These are phyloP conservation scores for Gliomastix tumulicola DNA, from an alignment of 2,329 filamentous ascomycete genomes.

Conservation along the genomic window DNA sequence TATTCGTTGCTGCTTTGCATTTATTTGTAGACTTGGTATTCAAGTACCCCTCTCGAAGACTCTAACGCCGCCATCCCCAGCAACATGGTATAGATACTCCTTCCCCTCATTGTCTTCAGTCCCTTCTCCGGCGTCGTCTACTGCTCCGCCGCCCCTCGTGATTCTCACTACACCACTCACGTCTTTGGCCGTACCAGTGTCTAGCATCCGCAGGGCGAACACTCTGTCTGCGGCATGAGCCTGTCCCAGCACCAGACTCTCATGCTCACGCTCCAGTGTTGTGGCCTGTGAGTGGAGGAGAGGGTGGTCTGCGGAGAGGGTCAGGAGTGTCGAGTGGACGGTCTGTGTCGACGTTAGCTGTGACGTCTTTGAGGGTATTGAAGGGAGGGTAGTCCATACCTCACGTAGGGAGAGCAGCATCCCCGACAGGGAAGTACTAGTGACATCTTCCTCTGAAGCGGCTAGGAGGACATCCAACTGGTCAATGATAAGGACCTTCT, in stretches of 20 bases:
- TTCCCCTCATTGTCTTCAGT: constrained; percentile 54
- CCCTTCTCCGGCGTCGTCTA: neutral
- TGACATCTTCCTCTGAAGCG: constrained; percentile 37
- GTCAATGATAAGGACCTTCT: constrained; percentile 57
- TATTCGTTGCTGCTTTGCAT: too few relatives aligned
- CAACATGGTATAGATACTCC: constrained; percentile 77
- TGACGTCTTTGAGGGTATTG: neutral
- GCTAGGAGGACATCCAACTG: constrained; percentile 60
- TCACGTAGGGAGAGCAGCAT: constrained; percentile 54
- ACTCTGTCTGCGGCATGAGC: constrained; percentile 72
- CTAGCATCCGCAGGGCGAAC: constrained; percentile 66
- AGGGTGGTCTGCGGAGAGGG: constrained; percentile 66
- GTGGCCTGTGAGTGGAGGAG: constrained; percentile 56
- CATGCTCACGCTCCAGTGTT: constrained; percentile 62
- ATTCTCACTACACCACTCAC: constrained; percentile 83
- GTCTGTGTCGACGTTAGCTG: too few relatives aligned
- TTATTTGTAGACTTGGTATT: too few relatives aligned
- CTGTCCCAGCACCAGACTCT: constrained; percentile 61
- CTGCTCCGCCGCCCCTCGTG: constrained; percentile 45
- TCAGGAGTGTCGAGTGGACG: constrained; percentile 59
- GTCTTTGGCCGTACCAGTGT: constrained; percentile 84
- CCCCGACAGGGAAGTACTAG: constrained; percentile 41
- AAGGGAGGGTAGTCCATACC: constrained; percentile 35
- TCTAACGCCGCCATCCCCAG: constrained; percentile 68
- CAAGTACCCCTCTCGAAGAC: constrained; percentile 73